Base-by-base conservation (phyloP, 108 stramenopile genomes). In the Chaetoceros muelleri region DNA sequence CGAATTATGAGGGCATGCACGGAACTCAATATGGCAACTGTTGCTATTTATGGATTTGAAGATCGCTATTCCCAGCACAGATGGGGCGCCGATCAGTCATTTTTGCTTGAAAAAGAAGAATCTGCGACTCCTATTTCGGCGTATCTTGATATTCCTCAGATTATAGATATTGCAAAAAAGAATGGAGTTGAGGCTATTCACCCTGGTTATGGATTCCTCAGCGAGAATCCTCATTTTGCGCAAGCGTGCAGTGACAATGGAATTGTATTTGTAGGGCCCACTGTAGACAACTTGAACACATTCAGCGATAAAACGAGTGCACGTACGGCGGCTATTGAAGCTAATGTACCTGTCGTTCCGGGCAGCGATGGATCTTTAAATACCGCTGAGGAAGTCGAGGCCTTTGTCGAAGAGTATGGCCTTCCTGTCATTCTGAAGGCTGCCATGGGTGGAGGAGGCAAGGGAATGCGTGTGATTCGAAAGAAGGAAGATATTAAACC, bases 351-450 rank as follows among this genome's bases (percentile, higher is more conserved):
- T 3, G 89, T 93, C 24, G 89, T 93, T n/a, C 93, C 93, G 0
- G 93, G 93, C 24, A 77, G 81, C 60, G 81, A 79, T 16, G 87
- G 83, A 5, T 61, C 75, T 0, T 48, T 80, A 24, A 31, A 23
- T 3, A 71, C 62, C 27, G 55, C 54, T 30, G 62, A 31, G 20
- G 77, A 80, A 30, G 72, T 78, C n/a, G 48, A 68, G 21, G 73
- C 55, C 10, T 81, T 81, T 53, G 78, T 80, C 24, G 81, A 84
- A 47, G 58, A 63, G 18, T 68, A 76, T 53, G 94, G 93, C 1
- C 70, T 76, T 26, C 96, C 96, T 7, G 76, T 97, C 24, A 95
- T 97, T 75, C 72, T 95, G 64, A 97, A 97, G 86, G 82, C 82
- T 23, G 65, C 74, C 62, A 84, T 84, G 82, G 82, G 79, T 28